phyloP scores from a whole-genome alignment of 306 rosid species.

The Glycine soja region DNA sequence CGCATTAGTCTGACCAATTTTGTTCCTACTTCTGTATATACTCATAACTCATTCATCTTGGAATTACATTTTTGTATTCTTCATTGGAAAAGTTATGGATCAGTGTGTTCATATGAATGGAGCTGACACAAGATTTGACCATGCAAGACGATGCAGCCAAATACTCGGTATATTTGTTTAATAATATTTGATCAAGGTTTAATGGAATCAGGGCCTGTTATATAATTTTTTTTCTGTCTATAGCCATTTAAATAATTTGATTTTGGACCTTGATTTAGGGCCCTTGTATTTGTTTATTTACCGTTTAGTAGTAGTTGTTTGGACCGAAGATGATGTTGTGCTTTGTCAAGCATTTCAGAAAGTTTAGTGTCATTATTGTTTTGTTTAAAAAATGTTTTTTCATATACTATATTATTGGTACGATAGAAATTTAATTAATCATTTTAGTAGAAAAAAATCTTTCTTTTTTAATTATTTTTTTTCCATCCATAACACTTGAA shows the following conservation, averaged over 20 bases:
- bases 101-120: conserved; percentile 22
- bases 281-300: background rate
- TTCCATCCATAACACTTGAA: no score
- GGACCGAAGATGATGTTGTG: background rate
- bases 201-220: conserved; percentile 10
- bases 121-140: conserved; percentile 41
- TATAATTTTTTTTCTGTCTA: background rate
- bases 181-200: background rate
- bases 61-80: conserved; percentile 52
- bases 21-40: conserved; percentile 60
- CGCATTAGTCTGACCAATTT: conserved; percentile 34
- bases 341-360: background rate
- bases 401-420: no score
- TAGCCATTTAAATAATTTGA: conserved; percentile 21
- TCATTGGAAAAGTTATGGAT: conserved; percentile 29
- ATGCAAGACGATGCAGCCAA: conserved; percentile 17
- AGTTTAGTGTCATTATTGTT: background rate
- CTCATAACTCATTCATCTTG: conserved; percentile 55
- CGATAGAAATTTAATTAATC: no score
- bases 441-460: no score
- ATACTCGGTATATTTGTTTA: background rate
- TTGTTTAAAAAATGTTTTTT: no score
- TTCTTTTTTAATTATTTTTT: no score
- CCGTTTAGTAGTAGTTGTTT: background rate
- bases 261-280: conserved; percentile 27